Percentiles rank a stretch among this genome's conserved stretches.
phyloP scores from a whole-genome alignment of 1,284 basidiomycete species.

The Ceratobasidium theobromae region DNA sequence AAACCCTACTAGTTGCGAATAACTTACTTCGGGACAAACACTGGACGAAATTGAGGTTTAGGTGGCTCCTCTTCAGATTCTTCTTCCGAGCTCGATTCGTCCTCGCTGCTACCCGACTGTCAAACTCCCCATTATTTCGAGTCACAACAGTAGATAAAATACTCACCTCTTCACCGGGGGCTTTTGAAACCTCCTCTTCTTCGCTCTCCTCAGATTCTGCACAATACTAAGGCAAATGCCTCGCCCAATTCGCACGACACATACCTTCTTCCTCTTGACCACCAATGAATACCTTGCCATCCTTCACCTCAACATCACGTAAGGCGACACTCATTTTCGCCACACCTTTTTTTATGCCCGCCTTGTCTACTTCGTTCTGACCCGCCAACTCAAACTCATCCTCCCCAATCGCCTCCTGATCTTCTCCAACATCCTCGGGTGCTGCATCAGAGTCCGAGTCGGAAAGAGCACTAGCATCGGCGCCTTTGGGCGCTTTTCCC shows the following conservation, averaged over 20 bases:
- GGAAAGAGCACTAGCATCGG: slow-evolving; percentile 45
- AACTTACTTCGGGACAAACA: slow-evolving; percentile 86
- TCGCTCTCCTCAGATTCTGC: slow-evolving; percentile 47
- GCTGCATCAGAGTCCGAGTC: slow-evolving; percentile 59
- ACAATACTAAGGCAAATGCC: not conserved
- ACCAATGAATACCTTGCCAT: slow-evolving; percentile 72
- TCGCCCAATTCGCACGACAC: too few relatives aligned
- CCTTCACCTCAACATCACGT: slow-evolving; percentile 73
- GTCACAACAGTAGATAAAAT: not conserved
- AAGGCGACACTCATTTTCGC: slow-evolving; percentile 65
- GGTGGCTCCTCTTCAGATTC: slow-evolving; percentile 43
- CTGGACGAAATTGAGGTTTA: slow-evolving; percentile 72
- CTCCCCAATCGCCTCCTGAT: slow-evolving; percentile 47
- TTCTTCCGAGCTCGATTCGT: slow-evolving; percentile 45
- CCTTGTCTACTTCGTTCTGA: slow-evolving; percentile 51
- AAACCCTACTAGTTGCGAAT: not conserved
- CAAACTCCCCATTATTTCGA: not conserved
- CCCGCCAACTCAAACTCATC: slow-evolving; percentile 61
- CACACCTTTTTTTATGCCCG: slow-evolving; percentile 42
- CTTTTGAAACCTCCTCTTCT: slow-evolving; percentile 50
- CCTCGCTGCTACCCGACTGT: slow-evolving; percentile 41
- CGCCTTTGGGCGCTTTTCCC: slow-evolving; percentile 79
- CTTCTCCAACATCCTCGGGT: slow-evolving; percentile 46
- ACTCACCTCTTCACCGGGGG: slow-evolving; percentile 39
- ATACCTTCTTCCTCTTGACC: slow-evolving; percentile 65